These are phyloP conservation scores for Myxozyma monticola DNA, from an alignment of 805 yeast genomes.

Conservation along the genomic window DNA sequence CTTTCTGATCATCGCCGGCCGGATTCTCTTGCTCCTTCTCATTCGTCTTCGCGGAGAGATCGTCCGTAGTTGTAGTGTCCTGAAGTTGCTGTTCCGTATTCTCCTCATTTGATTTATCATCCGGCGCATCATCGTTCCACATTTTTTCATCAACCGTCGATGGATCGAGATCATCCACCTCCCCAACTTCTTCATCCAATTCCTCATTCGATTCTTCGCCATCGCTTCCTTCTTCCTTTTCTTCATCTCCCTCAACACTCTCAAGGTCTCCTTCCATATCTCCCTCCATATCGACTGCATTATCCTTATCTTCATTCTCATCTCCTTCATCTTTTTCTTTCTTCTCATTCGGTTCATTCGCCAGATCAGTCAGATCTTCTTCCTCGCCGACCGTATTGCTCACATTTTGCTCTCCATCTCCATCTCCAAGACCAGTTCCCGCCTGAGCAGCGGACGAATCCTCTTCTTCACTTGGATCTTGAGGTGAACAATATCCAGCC, in stretches of 20 bases:
- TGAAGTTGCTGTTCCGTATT: conserved; percentile 37
- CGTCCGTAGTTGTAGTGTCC: conserved; percentile 22
- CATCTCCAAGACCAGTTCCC: conserved; percentile 93
- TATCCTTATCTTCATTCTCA: conserved; percentile 63
- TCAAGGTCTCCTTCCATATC: conserved; percentile 95
- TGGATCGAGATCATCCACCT: conserved; percentile 34
- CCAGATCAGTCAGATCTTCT: conserved; percentile 78
- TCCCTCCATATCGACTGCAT: conserved; percentile 92
- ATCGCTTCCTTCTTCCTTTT: conserved; percentile 78
- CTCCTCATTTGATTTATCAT: conserved; percentile 33
- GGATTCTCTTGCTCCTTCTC: conserved; percentile 33
- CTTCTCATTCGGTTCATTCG: conserved; percentile 52
- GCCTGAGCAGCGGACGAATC: conserved; percentile 65
- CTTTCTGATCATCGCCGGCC: conserved; percentile 27
- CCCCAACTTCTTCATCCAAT: conserved; percentile 60
- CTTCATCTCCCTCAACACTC: conserved; percentile 79
- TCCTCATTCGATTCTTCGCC: conserved; percentile 70
- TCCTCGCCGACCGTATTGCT: conserved; percentile 88
- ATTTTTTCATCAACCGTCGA: conserved; percentile 49
- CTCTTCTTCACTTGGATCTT: conserved; percentile 64
- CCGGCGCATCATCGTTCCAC: conserved; percentile 41
- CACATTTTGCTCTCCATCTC: conserved; percentile 79
- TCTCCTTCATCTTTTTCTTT: conserved; percentile 69
- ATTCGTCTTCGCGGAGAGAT: conserved; percentile 24
- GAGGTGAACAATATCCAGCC: conserved; percentile 92